phyloP scores from a whole-genome alignment of 2,329 filamentous ascomycete genomes.

The Dactylellina sp. region DNA sequence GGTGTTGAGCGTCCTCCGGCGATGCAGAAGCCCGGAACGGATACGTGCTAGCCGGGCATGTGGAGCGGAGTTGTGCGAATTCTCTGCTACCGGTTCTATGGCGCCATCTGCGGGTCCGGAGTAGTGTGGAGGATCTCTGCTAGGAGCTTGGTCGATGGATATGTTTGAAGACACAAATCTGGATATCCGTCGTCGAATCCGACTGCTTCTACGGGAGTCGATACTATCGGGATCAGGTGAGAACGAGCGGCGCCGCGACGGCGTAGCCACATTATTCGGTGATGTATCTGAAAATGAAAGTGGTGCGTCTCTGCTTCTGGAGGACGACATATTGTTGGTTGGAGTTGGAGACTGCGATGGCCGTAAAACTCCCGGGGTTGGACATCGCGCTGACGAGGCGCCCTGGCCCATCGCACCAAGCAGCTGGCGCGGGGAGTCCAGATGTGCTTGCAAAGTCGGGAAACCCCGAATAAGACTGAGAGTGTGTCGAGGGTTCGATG shows the following conservation, averaged over 20 bases:
- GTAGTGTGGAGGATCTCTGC: conserved; percentile 5
- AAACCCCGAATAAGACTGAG: conserved; percentile 17
- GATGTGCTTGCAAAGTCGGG: conserved; percentile 28
- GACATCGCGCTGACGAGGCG: conserved; percentile 55
- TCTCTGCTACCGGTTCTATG: conserved; percentile 5
- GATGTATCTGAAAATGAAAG: neutral
- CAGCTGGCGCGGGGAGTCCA: conserved; percentile 52
- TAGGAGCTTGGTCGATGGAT: conserved; percentile 10
- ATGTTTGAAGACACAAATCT: conserved; percentile 51
- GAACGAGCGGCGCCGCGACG: conserved; percentile 46
- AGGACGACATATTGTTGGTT: conserved; percentile 22
- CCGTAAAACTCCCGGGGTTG: conserved; percentile 32
- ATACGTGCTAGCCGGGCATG: conserved; percentile 36
- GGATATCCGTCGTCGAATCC: conserved; percentile 50
- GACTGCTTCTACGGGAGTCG: conserved; percentile 45
- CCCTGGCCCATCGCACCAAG: conserved; percentile 57
- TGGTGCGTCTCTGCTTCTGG: conserved; percentile 14
- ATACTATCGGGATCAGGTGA: conserved; percentile 52
- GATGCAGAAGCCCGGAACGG: conserved; percentile 31
- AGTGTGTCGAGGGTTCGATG: neutral
- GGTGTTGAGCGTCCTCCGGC: conserved; percentile 29
- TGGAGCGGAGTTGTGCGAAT: conserved; percentile 1
- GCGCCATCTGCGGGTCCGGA: neutral
- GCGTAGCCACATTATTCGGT: neutral
- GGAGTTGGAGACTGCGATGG: conserved; percentile 26